Evolutionary conservation across 2,329 filamentous ascomycete species (phyloP).

Genomic region (Apiospora sp.): DNA sequence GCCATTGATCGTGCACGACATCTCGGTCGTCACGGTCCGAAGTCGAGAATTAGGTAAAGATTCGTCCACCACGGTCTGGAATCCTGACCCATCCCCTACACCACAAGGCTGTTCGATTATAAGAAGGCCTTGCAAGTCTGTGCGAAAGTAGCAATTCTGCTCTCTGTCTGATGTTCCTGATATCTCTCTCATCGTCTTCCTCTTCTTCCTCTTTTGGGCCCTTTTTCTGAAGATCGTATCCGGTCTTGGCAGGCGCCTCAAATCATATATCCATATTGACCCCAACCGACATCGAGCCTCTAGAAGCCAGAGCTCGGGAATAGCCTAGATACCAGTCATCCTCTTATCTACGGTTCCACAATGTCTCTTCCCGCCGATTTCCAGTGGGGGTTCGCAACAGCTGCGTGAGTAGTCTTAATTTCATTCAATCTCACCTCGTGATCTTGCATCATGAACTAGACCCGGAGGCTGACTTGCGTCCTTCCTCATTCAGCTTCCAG

Average conservation of each 20-base stretch:
- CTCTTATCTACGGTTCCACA: conserved; percentile 31
- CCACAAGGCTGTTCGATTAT: conserved; percentile 30
- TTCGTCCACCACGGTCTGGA: conserved; percentile 27
- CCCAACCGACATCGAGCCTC: background rate
- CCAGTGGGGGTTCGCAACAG: conserved; percentile 82
- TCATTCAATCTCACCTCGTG: background rate
- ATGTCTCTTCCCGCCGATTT: conserved; percentile 75
- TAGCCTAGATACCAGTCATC: background rate
- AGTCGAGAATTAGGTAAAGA: conserved; percentile 49
- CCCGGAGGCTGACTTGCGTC: conserved; percentile 31
- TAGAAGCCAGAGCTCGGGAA: background rate
- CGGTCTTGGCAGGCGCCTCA: conserved; percentile 35
- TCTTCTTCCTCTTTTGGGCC: conserved; percentile 22
- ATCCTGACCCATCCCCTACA: conserved; percentile 23
- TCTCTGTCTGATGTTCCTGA: conserved; percentile 24
- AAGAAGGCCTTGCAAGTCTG: conserved; percentile 33
- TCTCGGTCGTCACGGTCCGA: conserved; percentile 63
- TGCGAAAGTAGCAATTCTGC: conserved; percentile 30
- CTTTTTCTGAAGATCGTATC: conserved; percentile 27
- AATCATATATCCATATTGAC: conserved; percentile 29
- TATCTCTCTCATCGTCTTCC: background rate
- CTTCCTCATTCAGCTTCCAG: conserved; percentile 71
- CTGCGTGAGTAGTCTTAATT: conserved; percentile 60
- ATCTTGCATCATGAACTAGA: background rate
- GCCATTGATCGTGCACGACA: conserved; percentile 27